Evolutionary conservation across 306 rosid species (phyloP).

Genomic region (Rosa lucieae): DNA sequence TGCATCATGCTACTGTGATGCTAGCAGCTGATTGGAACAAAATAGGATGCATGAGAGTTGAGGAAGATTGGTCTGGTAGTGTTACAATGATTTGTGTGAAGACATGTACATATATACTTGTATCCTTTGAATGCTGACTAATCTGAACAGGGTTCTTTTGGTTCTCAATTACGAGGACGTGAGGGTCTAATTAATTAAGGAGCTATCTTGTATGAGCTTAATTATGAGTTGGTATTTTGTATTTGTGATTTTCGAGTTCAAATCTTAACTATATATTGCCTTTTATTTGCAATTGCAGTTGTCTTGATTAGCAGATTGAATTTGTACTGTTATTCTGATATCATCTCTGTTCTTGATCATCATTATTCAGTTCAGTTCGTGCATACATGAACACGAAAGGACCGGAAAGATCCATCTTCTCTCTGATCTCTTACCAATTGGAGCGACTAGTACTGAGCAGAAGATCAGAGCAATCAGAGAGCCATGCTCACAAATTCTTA

Average conservation of each 20-base stretch:
- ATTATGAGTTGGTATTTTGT: too few species aligned
- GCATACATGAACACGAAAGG: too few species aligned
- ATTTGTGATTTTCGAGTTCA: too few species aligned
- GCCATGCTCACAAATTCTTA: too few species aligned
- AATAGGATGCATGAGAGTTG: background rate
- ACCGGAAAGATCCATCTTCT: too few species aligned
- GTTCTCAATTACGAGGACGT: background rate
- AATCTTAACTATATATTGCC: too few species aligned
- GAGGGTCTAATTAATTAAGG: background rate
- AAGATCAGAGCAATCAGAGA: too few species aligned
- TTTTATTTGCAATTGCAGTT: too few species aligned
- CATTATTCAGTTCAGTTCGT: too few species aligned
- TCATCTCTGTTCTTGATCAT: background rate
- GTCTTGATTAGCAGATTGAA: background rate
- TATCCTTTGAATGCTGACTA: background rate
- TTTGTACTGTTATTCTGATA: background rate
- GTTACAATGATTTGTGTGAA: background rate
- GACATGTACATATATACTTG: background rate
- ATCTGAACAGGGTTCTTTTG: background rate
- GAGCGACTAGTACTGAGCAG: too few species aligned
- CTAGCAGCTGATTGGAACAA: background rate
- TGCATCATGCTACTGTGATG: background rate
- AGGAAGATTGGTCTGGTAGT: background rate
- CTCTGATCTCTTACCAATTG: too few species aligned
- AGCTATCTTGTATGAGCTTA: too few species aligned